A percentile compares a stretch with the other conserved stretches of the same genome.
Evolutionary conservation across 2,329 filamentous ascomycete species (phyloP).

Genomic region (Graphilbum fragrans): DNA sequence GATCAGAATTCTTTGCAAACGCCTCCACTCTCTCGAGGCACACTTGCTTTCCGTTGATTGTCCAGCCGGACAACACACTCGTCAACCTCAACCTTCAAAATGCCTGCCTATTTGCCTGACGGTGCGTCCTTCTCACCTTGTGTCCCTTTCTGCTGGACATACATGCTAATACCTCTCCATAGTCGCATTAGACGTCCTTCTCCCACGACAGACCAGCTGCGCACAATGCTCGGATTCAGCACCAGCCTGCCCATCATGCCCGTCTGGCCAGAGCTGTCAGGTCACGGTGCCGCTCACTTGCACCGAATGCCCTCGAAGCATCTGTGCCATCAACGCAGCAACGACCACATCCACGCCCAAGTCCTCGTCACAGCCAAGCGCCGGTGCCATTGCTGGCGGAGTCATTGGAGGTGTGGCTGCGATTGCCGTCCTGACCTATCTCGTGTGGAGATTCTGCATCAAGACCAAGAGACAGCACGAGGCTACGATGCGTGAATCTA

Average conservation of each 20-base stretch:
- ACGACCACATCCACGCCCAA: conserved; percentile 10
- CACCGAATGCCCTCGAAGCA: conserved; percentile 31
- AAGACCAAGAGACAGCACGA: conserved; percentile 61
- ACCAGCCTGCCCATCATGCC: conserved; percentile 34
- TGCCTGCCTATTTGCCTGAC: neutral
- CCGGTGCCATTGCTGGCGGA: conserved; percentile 82
- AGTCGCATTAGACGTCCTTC: conserved; percentile 18
- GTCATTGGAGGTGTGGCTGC: conserved; percentile 74
- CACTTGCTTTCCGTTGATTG: too few relatives aligned
- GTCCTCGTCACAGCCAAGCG: conserved; percentile 43
- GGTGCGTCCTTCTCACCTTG: neutral
- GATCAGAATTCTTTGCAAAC: too few relatives aligned
- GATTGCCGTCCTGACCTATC: conserved; percentile 61
- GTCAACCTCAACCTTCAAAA: too few relatives aligned
- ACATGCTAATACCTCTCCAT: neutral
- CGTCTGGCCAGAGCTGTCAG: conserved; percentile 27
- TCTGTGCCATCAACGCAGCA: conserved; percentile 25
- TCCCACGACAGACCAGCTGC: conserved; percentile 29
- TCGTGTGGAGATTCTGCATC: conserved; percentile 81
- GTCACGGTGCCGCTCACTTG: conserved; percentile 33
- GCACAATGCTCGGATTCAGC: conserved; percentile 29
- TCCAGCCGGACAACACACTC: too few relatives aligned
- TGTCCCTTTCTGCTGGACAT: neutral
- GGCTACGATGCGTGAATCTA: conserved; percentile 26
- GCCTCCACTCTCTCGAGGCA: too few relatives aligned